phyloP scores from a whole-genome alignment of 257 asterid species.

The Sherardia arvensis region DNA sequence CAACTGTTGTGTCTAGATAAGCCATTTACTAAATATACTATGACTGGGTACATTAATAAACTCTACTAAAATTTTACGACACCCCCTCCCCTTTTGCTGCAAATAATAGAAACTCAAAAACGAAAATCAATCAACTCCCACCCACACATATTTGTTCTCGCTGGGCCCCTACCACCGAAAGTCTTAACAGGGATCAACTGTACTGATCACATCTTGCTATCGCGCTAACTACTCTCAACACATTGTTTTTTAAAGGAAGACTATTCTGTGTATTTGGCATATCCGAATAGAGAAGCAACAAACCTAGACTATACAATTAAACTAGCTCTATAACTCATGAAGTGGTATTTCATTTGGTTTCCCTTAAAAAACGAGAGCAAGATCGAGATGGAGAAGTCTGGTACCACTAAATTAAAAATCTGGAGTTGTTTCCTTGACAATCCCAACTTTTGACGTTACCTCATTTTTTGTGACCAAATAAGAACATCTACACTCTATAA shows the following conservation, averaged over 20 bases:
- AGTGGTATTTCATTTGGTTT: not conserved
- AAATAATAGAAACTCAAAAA: too few relatives aligned
- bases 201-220: not conserved
- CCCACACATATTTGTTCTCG: too few relatives aligned
- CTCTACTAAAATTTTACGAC: not conserved
- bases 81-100: too few relatives aligned
- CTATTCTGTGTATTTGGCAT: not conserved
- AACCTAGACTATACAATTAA: not conserved
- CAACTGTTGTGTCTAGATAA: conserved; percentile 1
- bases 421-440: not conserved
- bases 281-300: not conserved
- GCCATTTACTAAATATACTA: not conserved
- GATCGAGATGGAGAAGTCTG: not conserved
- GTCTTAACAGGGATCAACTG: not conserved
- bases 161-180: not conserved
- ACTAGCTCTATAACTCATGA: not conserved
- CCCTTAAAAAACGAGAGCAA: not conserved
- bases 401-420: not conserved
- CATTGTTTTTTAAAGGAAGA: not conserved
- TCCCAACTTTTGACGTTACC: not conserved
- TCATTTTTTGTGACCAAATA: not conserved
- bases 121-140: too few relatives aligned
- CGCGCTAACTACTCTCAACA: not conserved
- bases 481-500: not conserved
- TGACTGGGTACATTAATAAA: not conserved